Evolutionary conservation across 208 protist species (phyloP).

Genomic region (Strigomonas galati): DNA sequence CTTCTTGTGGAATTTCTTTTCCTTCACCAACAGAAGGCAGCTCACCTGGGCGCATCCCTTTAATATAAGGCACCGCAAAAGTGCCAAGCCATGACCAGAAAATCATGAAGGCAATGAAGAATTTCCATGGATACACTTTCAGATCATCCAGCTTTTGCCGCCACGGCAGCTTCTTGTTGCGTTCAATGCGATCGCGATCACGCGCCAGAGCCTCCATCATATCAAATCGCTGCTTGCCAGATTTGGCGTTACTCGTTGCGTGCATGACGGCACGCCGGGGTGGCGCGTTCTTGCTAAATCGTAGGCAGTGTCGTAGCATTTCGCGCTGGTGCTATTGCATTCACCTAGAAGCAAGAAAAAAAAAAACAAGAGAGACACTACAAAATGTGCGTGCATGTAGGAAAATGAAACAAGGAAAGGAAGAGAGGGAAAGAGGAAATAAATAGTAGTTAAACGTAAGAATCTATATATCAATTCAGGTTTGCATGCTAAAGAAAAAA

Average conservation of each 20-base stretch:
- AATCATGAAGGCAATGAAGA: slow-evolving; percentile 68
- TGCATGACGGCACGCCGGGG: slow-evolving; percentile 37
- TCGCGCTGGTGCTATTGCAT: too few relatives aligned
- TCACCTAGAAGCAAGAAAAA: too few relatives aligned
- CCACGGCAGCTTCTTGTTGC: slow-evolving; percentile 42
- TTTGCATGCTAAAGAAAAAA: neutral
- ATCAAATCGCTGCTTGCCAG: slow-evolving; percentile 53
- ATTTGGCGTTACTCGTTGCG: slow-evolving; percentile 34
- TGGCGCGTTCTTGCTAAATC: neutral
- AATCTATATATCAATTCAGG: neutral
- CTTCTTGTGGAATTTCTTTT: slow-evolving; percentile 25
- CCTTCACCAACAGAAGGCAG: slow-evolving; percentile 28
- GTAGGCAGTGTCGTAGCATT: slow-evolving; percentile 16
- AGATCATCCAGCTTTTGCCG: slow-evolving; percentile 33
- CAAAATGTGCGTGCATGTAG: slow-evolving; percentile 3
- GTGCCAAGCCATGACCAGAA: slow-evolving; percentile 66
- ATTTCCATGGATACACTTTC: slow-evolving; percentile 66
- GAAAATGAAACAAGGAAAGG: neutral
- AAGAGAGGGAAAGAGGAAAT: slow-evolving; percentile 1
- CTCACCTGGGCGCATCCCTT: slow-evolving; percentile 38
- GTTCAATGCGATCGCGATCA: slow-evolving; percentile 47
- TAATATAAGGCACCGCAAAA: slow-evolving; percentile 65
- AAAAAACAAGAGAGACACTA: neutral
- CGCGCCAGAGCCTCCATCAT: slow-evolving; percentile 33
- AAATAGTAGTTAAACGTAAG: neutral